Evolutionary conservation across 2,329 filamentous ascomycete genomes (phyloP).

Genomic region (Colletotrichum sojae): DNA sequence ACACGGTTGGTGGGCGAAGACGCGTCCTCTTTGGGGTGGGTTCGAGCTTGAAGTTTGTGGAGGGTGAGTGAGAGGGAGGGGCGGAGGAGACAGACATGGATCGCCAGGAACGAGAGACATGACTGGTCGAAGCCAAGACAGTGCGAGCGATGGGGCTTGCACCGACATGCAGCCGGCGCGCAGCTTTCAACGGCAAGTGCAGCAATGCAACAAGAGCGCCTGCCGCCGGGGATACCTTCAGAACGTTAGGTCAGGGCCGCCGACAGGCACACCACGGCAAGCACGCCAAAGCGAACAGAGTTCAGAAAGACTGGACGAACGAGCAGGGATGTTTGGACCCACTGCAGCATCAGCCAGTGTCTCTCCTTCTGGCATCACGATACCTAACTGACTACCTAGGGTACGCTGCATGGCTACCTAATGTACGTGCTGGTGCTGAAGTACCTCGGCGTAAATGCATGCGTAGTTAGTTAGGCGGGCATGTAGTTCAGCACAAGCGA

Average conservation of each 20-base stretch:
- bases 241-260: neutral
- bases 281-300: neutral
- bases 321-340: constrained; percentile 12
- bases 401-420: neutral
- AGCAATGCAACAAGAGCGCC: constrained; percentile 5
- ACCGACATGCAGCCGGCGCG: constrained; percentile 1
- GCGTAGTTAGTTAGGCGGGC: too few species aligned
- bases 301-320: constrained; percentile 23
- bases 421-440: too few species aligned
- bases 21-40: constrained; percentile 9
- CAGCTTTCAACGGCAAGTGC: constrained; percentile 6
- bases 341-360: constrained; percentile 1
- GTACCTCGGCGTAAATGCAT: too few species aligned
- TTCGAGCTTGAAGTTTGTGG: neutral
- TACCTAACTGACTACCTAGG: neutral
- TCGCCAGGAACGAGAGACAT: constrained; percentile 32
- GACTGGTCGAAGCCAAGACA: constrained; percentile 9
- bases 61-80: constrained; percentile 10
- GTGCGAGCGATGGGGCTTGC: constrained; percentile 16
- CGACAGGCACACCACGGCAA: neutral
- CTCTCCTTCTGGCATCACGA: neutral
- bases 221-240: neutral
- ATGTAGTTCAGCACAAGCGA: too few species aligned
- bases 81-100: constrained; percentile 28
- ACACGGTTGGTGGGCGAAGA: constrained; percentile 18